Conservation (phyloP, 495 filamentous ascomycete genomes). For the Neurospora sp. region DNA sequence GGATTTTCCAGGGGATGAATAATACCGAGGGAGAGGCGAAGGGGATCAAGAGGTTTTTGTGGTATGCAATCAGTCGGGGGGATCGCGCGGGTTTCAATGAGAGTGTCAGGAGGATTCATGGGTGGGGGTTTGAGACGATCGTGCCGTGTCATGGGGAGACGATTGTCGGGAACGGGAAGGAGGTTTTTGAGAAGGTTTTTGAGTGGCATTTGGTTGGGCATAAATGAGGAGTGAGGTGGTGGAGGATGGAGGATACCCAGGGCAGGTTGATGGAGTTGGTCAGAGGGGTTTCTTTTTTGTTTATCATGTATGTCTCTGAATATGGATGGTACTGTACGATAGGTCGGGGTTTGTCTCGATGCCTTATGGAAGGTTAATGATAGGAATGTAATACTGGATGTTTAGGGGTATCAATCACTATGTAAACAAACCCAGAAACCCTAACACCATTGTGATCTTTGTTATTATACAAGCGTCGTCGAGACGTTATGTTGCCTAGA, state of each 20-base stretch:
- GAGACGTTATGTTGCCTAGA: neutral
- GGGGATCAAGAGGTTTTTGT: slow-evolving; percentile 71
- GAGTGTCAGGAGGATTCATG: slow-evolving; percentile 55
- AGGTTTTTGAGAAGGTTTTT: slow-evolving; percentile 70
- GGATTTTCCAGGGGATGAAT: slow-evolving; percentile 50
- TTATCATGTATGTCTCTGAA: neutral
- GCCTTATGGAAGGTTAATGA: neutral
- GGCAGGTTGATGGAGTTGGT: neutral
- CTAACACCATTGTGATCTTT: neutral
- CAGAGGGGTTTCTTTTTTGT: neutral
- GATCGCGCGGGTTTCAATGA: slow-evolving; percentile 60
- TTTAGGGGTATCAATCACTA: neutral
- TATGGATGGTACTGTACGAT: neutral
- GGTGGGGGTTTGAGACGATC: slow-evolving; percentile 81
- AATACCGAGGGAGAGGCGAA: slow-evolving; percentile 53
- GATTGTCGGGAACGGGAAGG: slow-evolving; percentile 66
- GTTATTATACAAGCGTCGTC: neutral
- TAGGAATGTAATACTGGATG: neutral
- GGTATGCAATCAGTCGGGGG: slow-evolving; percentile 59
- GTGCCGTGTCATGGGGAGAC: slow-evolving; percentile 94
- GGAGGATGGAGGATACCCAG: neutral
- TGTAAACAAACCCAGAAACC: neutral
- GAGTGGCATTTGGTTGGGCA: slow-evolving; percentile 67
- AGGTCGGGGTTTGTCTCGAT: neutral
- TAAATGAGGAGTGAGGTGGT: slow-evolving; percentile 14